phyloP scores from a whole-genome alignment of 2,329 filamentous ascomycete species.

The Phaeomoniella chlamydospora region DNA sequence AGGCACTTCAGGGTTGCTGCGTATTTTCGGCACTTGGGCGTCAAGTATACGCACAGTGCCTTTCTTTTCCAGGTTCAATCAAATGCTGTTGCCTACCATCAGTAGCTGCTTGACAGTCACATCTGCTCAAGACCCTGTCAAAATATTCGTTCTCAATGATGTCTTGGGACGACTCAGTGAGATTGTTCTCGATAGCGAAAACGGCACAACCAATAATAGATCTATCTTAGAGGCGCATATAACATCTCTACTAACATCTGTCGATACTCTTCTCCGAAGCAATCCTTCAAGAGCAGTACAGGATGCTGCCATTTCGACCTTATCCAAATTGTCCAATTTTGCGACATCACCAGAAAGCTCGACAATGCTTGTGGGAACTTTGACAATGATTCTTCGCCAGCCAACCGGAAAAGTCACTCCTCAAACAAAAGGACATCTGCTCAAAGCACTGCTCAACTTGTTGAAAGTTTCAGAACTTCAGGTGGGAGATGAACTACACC shows the following conservation, averaged over 20 bases:
- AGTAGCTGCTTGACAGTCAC: constrained; percentile 56
- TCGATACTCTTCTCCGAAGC: constrained; percentile 39
- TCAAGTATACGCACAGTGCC: constrained; percentile 49
- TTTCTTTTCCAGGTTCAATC: constrained; percentile 52
- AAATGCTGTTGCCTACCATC: constrained; percentile 49
- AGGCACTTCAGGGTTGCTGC: constrained; percentile 69
- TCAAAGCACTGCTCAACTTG: constrained; percentile 70
- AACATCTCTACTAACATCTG: constrained; percentile 44
- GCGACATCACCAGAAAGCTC: constrained; percentile 47
- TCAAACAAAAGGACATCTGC: constrained; percentile 65
- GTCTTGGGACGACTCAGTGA: constrained; percentile 58
- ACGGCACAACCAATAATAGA: neutral
- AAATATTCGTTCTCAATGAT: constrained; percentile 59
- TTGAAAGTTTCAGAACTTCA: constrained; percentile 24
- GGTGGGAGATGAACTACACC: constrained; percentile 32
- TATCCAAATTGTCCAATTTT: constrained; percentile 61
- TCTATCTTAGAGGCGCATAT: constrained; percentile 40
- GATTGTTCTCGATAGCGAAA: constrained; percentile 17
- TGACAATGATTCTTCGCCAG: constrained; percentile 68
- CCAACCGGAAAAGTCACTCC: constrained; percentile 72
- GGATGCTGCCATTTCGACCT: constrained; percentile 61
- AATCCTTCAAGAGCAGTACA: constrained; percentile 59
- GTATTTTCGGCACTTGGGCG: constrained; percentile 71
- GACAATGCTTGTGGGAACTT: constrained; percentile 64
- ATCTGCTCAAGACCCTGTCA: constrained; percentile 76